Base-by-base conservation (phyloP, 2,329 filamentous ascomycete genomes). In the Phoma sp. region DNA sequence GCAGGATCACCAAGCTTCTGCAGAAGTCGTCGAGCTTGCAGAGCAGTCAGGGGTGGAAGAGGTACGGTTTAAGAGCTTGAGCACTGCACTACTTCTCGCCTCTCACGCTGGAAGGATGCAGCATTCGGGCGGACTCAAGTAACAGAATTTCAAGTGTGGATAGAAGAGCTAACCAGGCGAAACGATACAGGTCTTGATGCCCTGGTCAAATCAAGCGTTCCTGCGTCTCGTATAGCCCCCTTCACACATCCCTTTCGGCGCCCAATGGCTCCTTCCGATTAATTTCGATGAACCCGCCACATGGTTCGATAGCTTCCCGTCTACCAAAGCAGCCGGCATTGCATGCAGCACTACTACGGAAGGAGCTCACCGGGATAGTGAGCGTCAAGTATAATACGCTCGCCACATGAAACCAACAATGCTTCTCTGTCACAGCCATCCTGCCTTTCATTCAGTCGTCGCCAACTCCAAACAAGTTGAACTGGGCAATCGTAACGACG, bases 221-320 rank as follows among this genome's bases (percentile, higher is more conserved):
- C 18, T 30, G 33, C 33, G 34, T 47, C 26, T 28, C 43, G 43
- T 30, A 38, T 47, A 38, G 17, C 12, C 25, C 34, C 43, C 18
- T n/a, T 46, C n/a, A 15, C 23, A 11, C 21, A 14, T 20, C 17
- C 25, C 17, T 14, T 29, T 38, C 43, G 43, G 43, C 43, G 12
- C n/a, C n/a, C 9, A 47, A 38, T 23, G n/a, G 11, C 12, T 29
- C 25, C 18, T 30, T 30, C 25, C 33, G 14, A 29, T 17, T 25
- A 7, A 25, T 38, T 30, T 47, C 14, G 25, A 25, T 47, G 26
- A 36, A 17, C 14, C 17, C 43, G 43, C 43, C 43, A 38, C 33
- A 29, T 28, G 26, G 17, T 20, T 38, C 25, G 25, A 12, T 18
- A 21, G 18, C 42, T 21, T 37, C 15, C 42, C 32, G 42, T 21